Conservation (phyloP, 352 stramenopile species). For the Phytophthora pini region DNA sequence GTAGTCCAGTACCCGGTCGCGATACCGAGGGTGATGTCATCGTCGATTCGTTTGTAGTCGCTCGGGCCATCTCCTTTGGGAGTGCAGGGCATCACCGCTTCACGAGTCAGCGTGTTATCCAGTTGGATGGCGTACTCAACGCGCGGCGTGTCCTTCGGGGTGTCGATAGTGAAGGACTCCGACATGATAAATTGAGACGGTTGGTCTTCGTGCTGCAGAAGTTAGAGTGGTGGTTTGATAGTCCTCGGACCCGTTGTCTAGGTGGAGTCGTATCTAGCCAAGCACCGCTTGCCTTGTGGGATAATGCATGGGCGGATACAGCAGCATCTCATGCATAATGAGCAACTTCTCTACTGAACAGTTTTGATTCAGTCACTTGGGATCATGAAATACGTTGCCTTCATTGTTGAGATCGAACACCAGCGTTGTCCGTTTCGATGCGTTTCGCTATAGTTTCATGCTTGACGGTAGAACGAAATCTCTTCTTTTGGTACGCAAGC, state of each 20-base stretch:
- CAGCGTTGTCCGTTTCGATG: too few species aligned
- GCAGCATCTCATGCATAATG: too few species aligned
- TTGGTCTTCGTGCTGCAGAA: conserved; percentile 14
- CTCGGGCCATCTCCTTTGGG: conserved; percentile 20
- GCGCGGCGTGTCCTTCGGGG: conserved; percentile 22
- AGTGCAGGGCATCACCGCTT: conserved; percentile 21
- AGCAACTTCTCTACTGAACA: too few species aligned
- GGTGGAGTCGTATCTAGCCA: too few species aligned
- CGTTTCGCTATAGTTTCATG: too few species aligned
- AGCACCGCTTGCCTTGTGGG: too few species aligned
- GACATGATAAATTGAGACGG: conserved; percentile 22
- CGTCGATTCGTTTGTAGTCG: conserved; percentile 32
- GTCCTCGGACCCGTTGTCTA: conserved; percentile 5
- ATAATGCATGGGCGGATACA: too few species aligned
- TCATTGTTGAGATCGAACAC: too few species aligned
- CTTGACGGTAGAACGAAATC: too few species aligned
- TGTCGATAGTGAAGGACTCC: conserved; percentile 12
- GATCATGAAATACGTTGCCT: too few species aligned
- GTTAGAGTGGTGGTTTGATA: conserved; percentile 8
- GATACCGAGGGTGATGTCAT: conserved; percentile 29
- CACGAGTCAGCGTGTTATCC: conserved; percentile 20
- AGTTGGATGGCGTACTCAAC: conserved; percentile 32
- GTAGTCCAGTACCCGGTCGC: conserved; percentile 37
- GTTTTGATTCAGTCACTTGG: too few species aligned
- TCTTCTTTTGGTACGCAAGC: neutral